Evolutionary conservation across 768 basidiomycete genomes (phyloP), one percentile per base, ranked within the genome.

Genomic region (Boletus patriciae): DNA sequence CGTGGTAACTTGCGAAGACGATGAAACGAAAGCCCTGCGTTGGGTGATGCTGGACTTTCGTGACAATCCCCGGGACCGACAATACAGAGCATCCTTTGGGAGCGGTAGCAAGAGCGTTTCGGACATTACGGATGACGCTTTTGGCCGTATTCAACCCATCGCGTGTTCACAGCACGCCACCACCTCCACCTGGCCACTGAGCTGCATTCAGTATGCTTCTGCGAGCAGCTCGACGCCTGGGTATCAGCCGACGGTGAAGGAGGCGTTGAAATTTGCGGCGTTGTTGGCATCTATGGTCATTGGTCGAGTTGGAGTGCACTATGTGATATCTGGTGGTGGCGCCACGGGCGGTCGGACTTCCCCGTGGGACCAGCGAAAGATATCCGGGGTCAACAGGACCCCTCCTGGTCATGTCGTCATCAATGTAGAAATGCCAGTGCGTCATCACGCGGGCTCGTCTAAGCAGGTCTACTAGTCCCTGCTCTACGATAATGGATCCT

Each of bases 241-340:
- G 70, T 62, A 70, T n/a, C 23, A 46, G 18, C 72, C 79, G 9
- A 84, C 80, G 1, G 62, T 63, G 18, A 68, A 65, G 4, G 83
- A 83, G 77, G 84, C 81, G 7, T 78, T 82, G 1, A 74, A 79
- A 48, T 80, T 81, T 1, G 80, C 77, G 3, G 84, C 74, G 0
- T 57, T 83, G 2, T 72, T 86, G 29, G 74, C 74, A 4, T 79
- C 76, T 1, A 75, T 72, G 13, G 57, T 83, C 5, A 53, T 83
- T 4, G 72, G 77, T 23, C 67, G 65, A 12, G 41, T 78, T 27
- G 70, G 65, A 1, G 59, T 66, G 4, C 64, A 62, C 16, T 73
- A 61, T 65, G 55, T 48, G 21, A 37, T 64, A 59, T 66, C n/a
- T 16, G 37, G 41, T 40, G 48, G 5, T 76, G 76, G n/a, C 10